Evolutionary conservation across 2,329 filamentous ascomycete genomes (phyloP).

Genomic region (Seiridium cupressi): DNA sequence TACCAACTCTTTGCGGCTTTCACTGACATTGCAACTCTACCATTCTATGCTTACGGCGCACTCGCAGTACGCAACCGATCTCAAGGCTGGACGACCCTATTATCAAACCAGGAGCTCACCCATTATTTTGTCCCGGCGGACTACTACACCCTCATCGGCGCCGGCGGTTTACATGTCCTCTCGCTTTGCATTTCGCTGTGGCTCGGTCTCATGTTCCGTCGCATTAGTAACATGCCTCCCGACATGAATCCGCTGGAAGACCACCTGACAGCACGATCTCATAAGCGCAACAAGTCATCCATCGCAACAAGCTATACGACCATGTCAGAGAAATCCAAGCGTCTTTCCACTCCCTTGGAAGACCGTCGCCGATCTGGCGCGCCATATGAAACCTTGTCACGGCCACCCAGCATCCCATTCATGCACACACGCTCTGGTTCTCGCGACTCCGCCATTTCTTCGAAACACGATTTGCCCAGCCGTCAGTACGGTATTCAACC

Average conservation of each 20-base stretch:
- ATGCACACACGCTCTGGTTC: conserved; percentile 72
- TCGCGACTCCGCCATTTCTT: conserved; percentile 52
- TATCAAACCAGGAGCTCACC: conserved; percentile 54
- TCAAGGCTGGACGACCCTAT: conserved; percentile 64
- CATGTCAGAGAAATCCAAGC: conserved; percentile 55
- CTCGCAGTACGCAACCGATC: conserved; percentile 44
- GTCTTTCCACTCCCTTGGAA: conserved; percentile 47
- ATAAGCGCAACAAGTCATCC: conserved; percentile 73
- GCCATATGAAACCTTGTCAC: conserved; percentile 42
- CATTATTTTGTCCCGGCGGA: conserved; percentile 62
- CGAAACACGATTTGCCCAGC: conserved; percentile 50
- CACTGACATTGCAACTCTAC: conserved; percentile 60
- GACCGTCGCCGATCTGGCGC: conserved; percentile 40
- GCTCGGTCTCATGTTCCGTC: conserved; percentile 75
- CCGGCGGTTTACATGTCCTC: conserved; percentile 67
- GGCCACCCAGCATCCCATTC: conserved; percentile 67
- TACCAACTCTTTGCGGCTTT: conserved; percentile 84
- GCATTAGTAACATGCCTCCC: conserved; percentile 78
- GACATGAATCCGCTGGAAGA: conserved; percentile 95
- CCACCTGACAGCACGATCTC: conserved; percentile 71
- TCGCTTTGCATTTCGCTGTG: conserved; percentile 72
- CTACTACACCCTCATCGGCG: conserved; percentile 65
- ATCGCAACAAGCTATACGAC: conserved; percentile 43
- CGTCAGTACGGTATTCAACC: conserved; percentile 53
- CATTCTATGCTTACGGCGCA: conserved; percentile 56